Evolutionary conservation across 495 filamentous ascomycete species (phyloP), one percentile per base, ranked within the genome.

Genomic region (Podospora didyma): DNA sequence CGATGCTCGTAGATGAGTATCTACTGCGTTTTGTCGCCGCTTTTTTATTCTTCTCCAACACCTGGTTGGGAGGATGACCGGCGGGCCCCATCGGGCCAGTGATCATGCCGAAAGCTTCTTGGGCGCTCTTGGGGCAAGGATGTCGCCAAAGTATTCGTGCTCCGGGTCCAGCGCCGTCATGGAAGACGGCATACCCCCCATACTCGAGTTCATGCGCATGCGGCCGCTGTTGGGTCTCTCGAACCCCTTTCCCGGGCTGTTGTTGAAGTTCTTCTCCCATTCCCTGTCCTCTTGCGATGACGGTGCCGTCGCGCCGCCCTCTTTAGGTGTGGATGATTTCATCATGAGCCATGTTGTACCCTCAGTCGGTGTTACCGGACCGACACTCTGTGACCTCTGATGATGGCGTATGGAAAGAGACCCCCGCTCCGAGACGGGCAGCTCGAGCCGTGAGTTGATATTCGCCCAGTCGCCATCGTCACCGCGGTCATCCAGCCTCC

Each of bases 381-480:
- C 68, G 11, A 63, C 67, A 44, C 72, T 75, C 31, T 69, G 71
- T 1, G 71, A 74, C 44, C 75, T 63, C 26, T 64, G 64, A 46
- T 74, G 69, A 50, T 71, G 63, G 4, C 66, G 58, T 5, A 56
- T 39, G 17, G 48, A 48, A 1, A 70, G 61, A 1, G 73, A 65
- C 2, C 84, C 82, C 2, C 90, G 72, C 56, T 90, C 84, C 26
- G 26, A 31, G 1, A 89, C 76, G 0, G 86, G 87, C 5, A 92
- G 72, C 55, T 91, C 85, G 1, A 91, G 77, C 20, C 88, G 79
- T 6, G 84, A 82, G 59, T 92, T 93, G 63, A 92, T 81, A 24
- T 79, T 84, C 12, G 87, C 77, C 90, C 89, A 95, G 19, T 82
- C 75, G 11, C 70, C 73, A 45, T 89, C 84, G 31, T 90, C 86